These are phyloP conservation scores for Picochlorum sp. DNA, from an alignment of 139 green algal species.

Conservation along the genomic window DNA sequence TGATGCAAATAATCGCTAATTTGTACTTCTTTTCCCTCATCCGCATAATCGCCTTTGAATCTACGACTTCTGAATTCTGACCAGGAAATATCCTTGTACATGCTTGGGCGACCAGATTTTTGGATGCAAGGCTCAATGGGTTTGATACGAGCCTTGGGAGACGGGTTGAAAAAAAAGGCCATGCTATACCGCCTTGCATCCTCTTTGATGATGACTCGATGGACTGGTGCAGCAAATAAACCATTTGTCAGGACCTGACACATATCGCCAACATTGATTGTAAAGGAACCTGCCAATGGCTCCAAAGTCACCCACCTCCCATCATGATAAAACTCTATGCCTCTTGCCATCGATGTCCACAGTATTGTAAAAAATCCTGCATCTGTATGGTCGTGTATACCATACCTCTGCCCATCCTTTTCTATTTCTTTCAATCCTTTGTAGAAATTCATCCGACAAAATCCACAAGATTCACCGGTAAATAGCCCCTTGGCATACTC, in stretches of 20 bases:
- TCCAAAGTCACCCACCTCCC: neutral
- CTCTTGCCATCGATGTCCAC: neutral
- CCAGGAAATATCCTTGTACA: constrained; percentile 1
- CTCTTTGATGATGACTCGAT: neutral
- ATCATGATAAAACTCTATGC: neutral
- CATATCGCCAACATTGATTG: constrained; percentile 2
- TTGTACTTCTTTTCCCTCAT: constrained; percentile 6
- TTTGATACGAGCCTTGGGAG: neutral
- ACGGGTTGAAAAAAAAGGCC: constrained; percentile 5
- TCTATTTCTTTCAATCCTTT: no score
- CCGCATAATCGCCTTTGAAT: neutral
- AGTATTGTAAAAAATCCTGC: constrained; percentile 51
- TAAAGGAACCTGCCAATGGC: neutral
- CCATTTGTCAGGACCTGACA: constrained; percentile 2
- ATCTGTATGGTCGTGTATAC: constrained; percentile 48
- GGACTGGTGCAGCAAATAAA: neutral
- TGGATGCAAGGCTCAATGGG: neutral
- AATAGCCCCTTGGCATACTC: neutral
- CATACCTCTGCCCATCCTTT: constrained; percentile 7
- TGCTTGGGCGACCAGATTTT: neutral
- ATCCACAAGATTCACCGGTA: neutral
- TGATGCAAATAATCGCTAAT: neutral
- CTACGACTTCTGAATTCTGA: neutral
- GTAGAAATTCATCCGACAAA: neutral
- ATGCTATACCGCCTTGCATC: neutral